Evolutionary conservation across 73 alveolate species (phyloP).

Genomic region (Uronychia binucleata): DNA sequence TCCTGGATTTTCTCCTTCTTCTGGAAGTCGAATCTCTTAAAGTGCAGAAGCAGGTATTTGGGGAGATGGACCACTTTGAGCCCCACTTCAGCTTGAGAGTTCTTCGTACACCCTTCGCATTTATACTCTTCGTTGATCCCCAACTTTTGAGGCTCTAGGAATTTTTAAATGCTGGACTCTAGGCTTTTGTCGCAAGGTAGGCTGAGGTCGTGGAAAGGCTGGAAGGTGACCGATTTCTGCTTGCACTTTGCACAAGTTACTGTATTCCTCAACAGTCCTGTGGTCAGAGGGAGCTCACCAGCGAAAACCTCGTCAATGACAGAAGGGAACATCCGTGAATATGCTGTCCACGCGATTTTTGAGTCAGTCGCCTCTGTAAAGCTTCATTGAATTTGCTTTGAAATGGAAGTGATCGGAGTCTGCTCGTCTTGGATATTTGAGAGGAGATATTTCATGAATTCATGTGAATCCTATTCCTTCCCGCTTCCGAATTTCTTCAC

Average conservation of each 20-base stretch:
- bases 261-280: conserved; percentile 15
- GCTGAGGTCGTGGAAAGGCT: conserved; percentile 33
- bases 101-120: conserved; percentile 7
- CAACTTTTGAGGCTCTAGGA: conserved; percentile 3
- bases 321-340: conserved; percentile 1
- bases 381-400: background rate
- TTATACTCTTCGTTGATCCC: conserved; percentile 1
- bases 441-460: conserved; percentile 12
- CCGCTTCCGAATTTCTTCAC: background rate
- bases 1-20: background rate
- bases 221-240: background rate
- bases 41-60: conserved; percentile 6
- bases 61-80: conserved; percentile 10
- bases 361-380: background rate
- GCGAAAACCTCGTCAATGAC: conserved; percentile 11
- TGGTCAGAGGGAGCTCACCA: background rate
- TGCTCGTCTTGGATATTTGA: conserved; percentile 25
- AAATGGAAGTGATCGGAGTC: background rate
- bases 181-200: background rate
- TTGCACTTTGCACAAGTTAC: conserved; percentile 10
- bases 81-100: conserved; percentile 5
- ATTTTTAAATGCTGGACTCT: background rate
- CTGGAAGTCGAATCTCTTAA: conserved; percentile 24
- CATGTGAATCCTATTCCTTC: conserved; percentile 24
- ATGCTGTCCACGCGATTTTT: conserved; percentile 3